These are phyloP conservation scores for Collariella sp. DNA, from an alignment of 495 filamentous ascomycete genomes.

Conservation along the genomic window DNA sequence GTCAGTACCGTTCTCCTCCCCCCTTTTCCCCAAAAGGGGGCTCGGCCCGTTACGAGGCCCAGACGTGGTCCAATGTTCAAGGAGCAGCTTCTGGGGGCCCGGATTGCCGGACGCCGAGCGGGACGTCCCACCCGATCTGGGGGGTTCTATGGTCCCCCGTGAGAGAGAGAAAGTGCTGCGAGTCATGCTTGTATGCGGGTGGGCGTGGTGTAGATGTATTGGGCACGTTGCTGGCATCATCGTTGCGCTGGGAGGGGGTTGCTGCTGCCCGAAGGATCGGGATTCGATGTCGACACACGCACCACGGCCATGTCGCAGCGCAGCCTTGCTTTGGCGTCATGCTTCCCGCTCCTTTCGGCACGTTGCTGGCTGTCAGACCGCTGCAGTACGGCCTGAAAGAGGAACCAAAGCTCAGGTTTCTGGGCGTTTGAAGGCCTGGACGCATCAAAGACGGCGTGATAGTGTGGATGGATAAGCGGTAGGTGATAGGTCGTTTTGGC, in stretches of 20 bases:
- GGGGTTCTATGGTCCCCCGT: neutral
- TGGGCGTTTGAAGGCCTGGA: too few species aligned
- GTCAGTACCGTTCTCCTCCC: neutral
- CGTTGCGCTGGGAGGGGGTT: neutral
- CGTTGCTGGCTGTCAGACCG: neutral
- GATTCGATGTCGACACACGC: neutral
- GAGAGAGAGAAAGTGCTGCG: neutral
- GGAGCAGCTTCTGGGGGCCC: neutral
- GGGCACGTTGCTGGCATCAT: neutral
- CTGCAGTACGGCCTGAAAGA: neutral
- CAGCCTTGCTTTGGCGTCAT: neutral
- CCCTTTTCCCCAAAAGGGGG: neutral
- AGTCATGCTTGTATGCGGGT: slow-evolving; percentile 1
- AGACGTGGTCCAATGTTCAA: neutral
- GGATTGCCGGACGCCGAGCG: neutral
- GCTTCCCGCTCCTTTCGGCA: neutral
- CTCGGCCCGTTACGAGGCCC: neutral
- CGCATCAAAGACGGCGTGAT: too few species aligned
- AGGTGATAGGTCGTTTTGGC: too few species aligned
- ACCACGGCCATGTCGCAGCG: too few species aligned
- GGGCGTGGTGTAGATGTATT: neutral
- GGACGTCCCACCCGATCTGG: neutral
- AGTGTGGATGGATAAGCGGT: too few species aligned
- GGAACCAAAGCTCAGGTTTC: too few species aligned
- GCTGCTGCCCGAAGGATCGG: neutral